phyloP scores from a whole-genome alignment of 164 flowering plant species.

The Sextonia rubra region DNA sequence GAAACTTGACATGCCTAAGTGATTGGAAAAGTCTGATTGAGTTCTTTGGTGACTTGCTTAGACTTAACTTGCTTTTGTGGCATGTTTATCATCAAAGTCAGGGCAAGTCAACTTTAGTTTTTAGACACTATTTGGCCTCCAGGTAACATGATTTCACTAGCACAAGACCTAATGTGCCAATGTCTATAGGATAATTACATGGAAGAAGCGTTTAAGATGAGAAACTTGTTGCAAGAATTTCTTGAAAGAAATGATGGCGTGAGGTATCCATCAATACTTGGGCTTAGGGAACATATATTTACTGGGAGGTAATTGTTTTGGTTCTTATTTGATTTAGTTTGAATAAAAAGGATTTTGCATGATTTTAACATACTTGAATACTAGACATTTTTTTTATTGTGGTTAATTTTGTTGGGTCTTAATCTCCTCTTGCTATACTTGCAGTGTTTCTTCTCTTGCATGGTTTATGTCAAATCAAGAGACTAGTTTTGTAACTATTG shows the following conservation, averaged over 20 bases:
- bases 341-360: background rate
- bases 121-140: no score
- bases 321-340: background rate
- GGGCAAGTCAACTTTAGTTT: no score
- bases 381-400: no score
- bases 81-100: no score
- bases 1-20: background rate
- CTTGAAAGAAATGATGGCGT: slow-evolving; percentile 82
- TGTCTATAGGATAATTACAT: slow-evolving; percentile 83
- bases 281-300: slow-evolving; percentile 92
- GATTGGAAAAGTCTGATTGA: no score
- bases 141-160: background rate
- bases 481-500: slow-evolving; percentile 97
- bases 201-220: slow-evolving; percentile 99
- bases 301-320: slow-evolving; percentile 67
- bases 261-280: slow-evolving; percentile 80
- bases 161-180: background rate
- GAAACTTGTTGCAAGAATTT: slow-evolving; percentile 87
- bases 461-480: slow-evolving; percentile 99
- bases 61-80: no score
- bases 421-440: slow-evolving; percentile 7
- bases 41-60: no score
- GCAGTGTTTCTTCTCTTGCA: slow-evolving; percentile 98
- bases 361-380: background rate
- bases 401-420: background rate